These are phyloP conservation scores for Ophiostoma sp. DNA, from an alignment of 2,329 filamentous ascomycete genomes.

Conservation along the genomic window DNA sequence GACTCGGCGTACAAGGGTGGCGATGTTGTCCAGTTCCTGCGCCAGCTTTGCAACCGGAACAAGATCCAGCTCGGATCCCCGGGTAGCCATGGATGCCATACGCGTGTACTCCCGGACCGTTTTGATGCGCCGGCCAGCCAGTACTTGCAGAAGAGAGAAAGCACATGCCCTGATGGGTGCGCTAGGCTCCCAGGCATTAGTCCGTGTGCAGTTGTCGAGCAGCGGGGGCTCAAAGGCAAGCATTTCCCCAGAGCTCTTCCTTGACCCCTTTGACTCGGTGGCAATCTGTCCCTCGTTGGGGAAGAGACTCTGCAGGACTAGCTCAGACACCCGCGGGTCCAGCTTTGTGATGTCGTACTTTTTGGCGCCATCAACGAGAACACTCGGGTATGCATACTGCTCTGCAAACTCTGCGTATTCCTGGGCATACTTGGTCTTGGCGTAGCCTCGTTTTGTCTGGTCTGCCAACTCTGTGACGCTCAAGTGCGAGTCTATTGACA, in stretches of 20 bases:
- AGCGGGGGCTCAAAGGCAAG: slow-evolving; percentile 41
- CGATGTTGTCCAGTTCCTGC: slow-evolving; percentile 29
- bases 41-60: slow-evolving; percentile 18
- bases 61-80: slow-evolving; percentile 35
- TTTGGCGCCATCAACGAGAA: not conserved
- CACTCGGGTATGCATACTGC: slow-evolving; percentile 26
- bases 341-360: slow-evolving; percentile 23
- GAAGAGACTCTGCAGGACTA: slow-evolving; percentile 29
- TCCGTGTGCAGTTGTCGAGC: slow-evolving; percentile 37
- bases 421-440: slow-evolving; percentile 21
- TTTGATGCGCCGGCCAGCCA: slow-evolving; percentile 22
- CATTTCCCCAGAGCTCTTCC: slow-evolving; percentile 27
- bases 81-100: slow-evolving; percentile 32
- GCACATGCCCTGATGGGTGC: slow-evolving; percentile 35
- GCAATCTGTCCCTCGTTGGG: not conserved
- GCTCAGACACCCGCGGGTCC: slow-evolving; percentile 32
- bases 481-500: slow-evolving; percentile 31
- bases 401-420: slow-evolving; percentile 32
- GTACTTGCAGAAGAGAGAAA: slow-evolving; percentile 35
- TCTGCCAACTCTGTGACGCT: slow-evolving; percentile 29
- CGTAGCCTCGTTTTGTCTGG: slow-evolving; percentile 27
- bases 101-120: slow-evolving; percentile 39
- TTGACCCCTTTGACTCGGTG: not conserved
- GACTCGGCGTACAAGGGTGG: slow-evolving; percentile 20
- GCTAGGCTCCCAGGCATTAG: slow-evolving; percentile 40